These are phyloP conservation scores for Plasmodium reichenowi DNA, from an alignment of 169 alveolate genomes.

Conservation along the genomic window DNA sequence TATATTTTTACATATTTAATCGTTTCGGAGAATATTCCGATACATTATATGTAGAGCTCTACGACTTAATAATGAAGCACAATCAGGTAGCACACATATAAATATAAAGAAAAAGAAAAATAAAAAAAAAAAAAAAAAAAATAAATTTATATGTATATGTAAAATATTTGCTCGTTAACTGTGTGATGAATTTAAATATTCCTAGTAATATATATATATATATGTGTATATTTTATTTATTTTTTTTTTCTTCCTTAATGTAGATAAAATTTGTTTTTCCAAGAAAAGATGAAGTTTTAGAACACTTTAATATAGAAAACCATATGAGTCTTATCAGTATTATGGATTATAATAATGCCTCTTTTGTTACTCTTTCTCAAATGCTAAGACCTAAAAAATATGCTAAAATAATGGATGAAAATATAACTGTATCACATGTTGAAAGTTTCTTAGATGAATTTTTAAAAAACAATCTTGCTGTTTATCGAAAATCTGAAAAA, in stretches of 20 bases:
- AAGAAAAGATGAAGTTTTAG: slow-evolving; percentile 39
- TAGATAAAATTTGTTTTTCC: slow-evolving; percentile 68
- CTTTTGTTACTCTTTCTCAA: slow-evolving; percentile 12
- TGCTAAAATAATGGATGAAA: slow-evolving; percentile 6
- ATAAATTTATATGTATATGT: not conserved
- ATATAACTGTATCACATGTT: slow-evolving; percentile 20
- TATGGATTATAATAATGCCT: slow-evolving; percentile 38
- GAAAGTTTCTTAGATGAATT: slow-evolving; percentile 8
- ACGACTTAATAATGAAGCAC: slow-evolving; percentile 15
- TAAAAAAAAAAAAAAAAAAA: not conserved
- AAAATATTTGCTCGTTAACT: not conserved
- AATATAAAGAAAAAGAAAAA: not conserved
- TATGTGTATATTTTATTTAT: not conserved
- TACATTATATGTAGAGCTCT: slow-evolving; percentile 30
- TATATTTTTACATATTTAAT: slow-evolving; percentile 33
- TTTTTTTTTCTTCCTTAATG: not conserved
- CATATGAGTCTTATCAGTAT: slow-evolving; percentile 12
- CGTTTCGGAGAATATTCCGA: slow-evolving; percentile 45
- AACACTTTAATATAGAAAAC: slow-evolving; percentile 9
- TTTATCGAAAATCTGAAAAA: slow-evolving; percentile 31
- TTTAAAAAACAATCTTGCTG: slow-evolving; percentile 28
- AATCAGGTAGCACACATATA: slow-evolving; percentile 16
- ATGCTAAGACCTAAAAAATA: slow-evolving; percentile 55
- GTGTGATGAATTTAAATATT: not conserved
- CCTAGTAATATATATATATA: not conserved